Evolutionary conservation across 106 monocot genomes (phyloP).

Genomic region (Dendrobium chrysotoxum): DNA sequence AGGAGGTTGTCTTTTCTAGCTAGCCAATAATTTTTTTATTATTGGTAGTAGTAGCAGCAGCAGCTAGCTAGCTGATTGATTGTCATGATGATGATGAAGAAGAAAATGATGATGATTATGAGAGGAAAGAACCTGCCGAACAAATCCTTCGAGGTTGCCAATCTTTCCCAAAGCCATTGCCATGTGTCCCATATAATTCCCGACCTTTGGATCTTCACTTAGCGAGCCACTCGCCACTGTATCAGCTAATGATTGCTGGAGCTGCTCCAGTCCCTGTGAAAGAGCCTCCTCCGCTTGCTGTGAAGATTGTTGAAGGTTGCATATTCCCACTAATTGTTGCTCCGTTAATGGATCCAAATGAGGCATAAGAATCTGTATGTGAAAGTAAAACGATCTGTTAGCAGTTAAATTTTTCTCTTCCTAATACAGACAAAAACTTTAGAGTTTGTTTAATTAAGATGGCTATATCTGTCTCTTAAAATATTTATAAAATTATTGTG

Average conservation of each 20-base stretch:
- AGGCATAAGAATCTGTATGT: conserved; percentile 52
- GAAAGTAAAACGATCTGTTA: not conserved
- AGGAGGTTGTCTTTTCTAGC: too few relatives aligned
- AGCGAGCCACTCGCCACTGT: conserved; percentile 51
- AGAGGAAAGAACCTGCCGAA: conserved; percentile 56
- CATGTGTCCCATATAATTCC: conserved; percentile 88
- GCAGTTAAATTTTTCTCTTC: not conserved
- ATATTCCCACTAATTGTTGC: conserved; percentile 70
- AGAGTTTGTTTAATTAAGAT: too few relatives aligned
- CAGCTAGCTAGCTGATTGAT: not conserved
- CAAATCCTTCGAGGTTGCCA: conserved; percentile 69
- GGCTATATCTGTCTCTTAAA: too few relatives aligned
- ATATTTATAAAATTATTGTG: too few relatives aligned
- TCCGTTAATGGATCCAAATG: conserved; percentile 91
- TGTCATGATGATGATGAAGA: not conserved
- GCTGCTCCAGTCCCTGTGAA: conserved; percentile 84
- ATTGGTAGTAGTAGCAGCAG: too few relatives aligned
- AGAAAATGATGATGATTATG: not conserved
- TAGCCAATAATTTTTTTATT: too few relatives aligned
- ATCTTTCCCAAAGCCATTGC: conserved; percentile 70
- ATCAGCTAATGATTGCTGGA: conserved; percentile 71
- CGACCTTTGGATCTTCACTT: conserved; percentile 36
- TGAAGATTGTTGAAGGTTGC: conserved; percentile 78
- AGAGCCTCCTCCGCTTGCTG: conserved; percentile 95
- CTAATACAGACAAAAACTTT: too few relatives aligned